A percentile compares a stretch with the other conserved stretches of the same genome.
Evolutionary conservation across 805 yeast genomes (phyloP).

Genomic region (Ogataea pilisensis): DNA sequence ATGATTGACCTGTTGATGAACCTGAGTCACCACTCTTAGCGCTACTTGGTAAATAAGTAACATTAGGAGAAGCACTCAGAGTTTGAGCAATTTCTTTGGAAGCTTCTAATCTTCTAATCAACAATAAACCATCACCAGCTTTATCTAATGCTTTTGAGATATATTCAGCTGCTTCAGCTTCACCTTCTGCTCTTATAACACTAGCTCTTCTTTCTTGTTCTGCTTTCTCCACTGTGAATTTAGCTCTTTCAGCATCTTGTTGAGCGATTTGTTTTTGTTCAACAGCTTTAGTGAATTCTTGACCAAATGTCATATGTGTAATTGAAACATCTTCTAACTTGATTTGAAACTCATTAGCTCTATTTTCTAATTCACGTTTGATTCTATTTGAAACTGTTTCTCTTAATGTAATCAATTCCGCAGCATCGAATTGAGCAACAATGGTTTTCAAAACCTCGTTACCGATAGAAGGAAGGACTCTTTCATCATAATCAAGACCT

Average conservation of each 20-base stretch:
- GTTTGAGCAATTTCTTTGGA: conserved; percentile 93
- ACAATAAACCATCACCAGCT: conserved; percentile 92
- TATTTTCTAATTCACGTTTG: conserved; percentile 73
- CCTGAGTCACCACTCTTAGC: conserved; percentile 36
- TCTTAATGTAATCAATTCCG: conserved; percentile 95
- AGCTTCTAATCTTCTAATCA: conserved; percentile 94
- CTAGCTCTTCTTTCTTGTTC: conserved; percentile 96
- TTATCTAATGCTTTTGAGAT: conserved; percentile 89
- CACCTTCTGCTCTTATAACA: conserved; percentile 97
- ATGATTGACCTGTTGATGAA: conserved; percentile 43
- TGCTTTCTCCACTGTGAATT: conserved; percentile 88
- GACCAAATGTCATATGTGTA: conserved; percentile 96
- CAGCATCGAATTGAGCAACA: conserved; percentile 98
- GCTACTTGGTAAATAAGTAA: conserved; percentile 77
- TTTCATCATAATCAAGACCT: conserved; percentile 94
- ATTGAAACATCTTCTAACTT: conserved; percentile 94
- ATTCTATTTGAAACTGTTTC: conserved; percentile 89
- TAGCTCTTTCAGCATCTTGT: conserved; percentile 98
- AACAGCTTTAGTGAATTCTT: conserved; percentile 95
- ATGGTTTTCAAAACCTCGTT: conserved; percentile 95
- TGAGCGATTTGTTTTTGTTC: conserved; percentile 99
- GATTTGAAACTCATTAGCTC: conserved; percentile 88
- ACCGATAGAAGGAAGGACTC: conserved; percentile 93
- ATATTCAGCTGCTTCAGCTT: conserved; percentile 96
- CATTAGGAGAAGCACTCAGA: conserved; percentile 75